phyloP scores from a whole-genome alignment of 768 basidiomycete genomes.

The Kwoniella dendrophila region DNA sequence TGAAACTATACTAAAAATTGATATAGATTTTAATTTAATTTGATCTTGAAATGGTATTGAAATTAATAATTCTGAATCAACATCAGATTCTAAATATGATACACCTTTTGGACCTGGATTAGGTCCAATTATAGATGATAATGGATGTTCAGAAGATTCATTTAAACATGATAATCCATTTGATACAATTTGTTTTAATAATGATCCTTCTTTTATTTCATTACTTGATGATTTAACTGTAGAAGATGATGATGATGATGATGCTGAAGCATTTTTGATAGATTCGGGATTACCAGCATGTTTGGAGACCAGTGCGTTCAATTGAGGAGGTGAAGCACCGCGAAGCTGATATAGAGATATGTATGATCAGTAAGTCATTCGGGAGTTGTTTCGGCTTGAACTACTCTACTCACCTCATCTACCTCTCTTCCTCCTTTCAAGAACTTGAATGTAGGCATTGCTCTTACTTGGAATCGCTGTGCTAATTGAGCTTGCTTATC shows the following conservation, averaged over 20 bases:
- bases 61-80: slow-evolving; percentile 53
- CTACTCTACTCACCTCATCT: slow-evolving; percentile 44
- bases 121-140: slow-evolving; percentile 52
- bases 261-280: slow-evolving; percentile 27
- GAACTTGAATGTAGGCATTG: slow-evolving; percentile 57
- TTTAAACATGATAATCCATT: slow-evolving; percentile 55
- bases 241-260: slow-evolving; percentile 25
- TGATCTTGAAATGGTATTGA: slow-evolving; percentile 54
- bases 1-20: slow-evolving; percentile 48
- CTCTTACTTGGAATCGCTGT: slow-evolving; percentile 44
- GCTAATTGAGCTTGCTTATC: slow-evolving; percentile 50
- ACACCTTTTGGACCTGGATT: slow-evolving; percentile 45
- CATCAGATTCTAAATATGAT: slow-evolving; percentile 56
- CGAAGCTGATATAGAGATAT: slow-evolving; percentile 41
- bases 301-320: slow-evolving; percentile 46
- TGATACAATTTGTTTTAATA: slow-evolving; percentile 48
- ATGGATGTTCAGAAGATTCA: slow-evolving; percentile 49
- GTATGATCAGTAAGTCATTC: not conserved
- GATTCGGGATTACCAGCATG: slow-evolving; percentile 52
- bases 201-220: slow-evolving; percentile 34
- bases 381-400: not conserved
- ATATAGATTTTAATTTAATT: slow-evolving; percentile 51
- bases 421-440: slow-evolving; percentile 53
- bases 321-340: slow-evolving; percentile 53
- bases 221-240: slow-evolving; percentile 28